Conservation (phyloP, 495 filamentous ascomycete genomes). For the Penicillium roqueforti region DNA sequence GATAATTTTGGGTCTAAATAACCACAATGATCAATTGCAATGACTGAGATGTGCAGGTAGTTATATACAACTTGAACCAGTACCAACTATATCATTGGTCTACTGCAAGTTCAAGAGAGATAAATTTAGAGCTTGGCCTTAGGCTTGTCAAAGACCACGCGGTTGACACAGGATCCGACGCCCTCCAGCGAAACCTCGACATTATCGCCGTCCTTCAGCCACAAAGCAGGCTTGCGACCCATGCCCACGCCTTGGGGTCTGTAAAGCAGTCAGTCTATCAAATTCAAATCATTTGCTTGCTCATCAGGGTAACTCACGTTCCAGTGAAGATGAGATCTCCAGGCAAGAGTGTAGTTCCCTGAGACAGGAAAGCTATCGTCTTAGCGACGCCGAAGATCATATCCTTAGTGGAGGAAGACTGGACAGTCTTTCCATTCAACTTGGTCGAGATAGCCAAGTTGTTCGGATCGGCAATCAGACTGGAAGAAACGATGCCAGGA, state of each 20-base stretch:
- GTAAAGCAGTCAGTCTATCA: constrained; percentile 8
- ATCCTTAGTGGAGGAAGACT: constrained; percentile 71
- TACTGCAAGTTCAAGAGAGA: neutral
- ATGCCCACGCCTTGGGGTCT: constrained; percentile 76
- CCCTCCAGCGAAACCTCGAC: constrained; percentile 70
- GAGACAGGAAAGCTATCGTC: constrained; percentile 70
- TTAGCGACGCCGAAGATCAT: constrained; percentile 78
- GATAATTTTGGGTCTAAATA: neutral
- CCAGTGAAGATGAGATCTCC: constrained; percentile 85
- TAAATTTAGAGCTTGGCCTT: constrained; percentile 47
- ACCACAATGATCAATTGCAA: neutral
- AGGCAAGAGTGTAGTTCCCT: constrained; percentile 70
- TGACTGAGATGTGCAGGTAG: neutral
- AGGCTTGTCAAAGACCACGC: constrained; percentile 60
- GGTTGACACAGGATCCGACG: constrained; percentile 68
- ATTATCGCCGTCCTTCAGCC: constrained; percentile 77
- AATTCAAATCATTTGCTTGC: neutral
- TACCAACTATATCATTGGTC: neutral
- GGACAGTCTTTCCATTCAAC: constrained; percentile 67
- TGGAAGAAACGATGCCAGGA: constrained; percentile 68
- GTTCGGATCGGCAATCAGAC: constrained; percentile 68
- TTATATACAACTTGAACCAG: constrained; percentile 1
- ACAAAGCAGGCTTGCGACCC: constrained; percentile 67
- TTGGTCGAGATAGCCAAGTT: constrained; percentile 60
- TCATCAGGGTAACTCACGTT: constrained; percentile 54